Conservation (phyloP, 495 filamentous ascomycete genomes). For the Penicillium canariense region DNA sequence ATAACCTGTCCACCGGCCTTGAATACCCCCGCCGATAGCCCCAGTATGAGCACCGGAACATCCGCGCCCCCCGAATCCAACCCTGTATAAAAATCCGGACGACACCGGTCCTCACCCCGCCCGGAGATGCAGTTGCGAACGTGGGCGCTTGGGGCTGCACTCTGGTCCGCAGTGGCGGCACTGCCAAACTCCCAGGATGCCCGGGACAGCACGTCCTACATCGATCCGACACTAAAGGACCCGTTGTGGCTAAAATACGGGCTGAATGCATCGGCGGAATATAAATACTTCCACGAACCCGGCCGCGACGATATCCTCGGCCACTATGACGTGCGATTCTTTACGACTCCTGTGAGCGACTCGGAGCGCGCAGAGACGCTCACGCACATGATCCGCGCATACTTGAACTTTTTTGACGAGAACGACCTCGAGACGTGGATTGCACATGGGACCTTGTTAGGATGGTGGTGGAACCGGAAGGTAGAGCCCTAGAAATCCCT, state of each 20-base stretch:
- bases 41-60: constrained; percentile 13
- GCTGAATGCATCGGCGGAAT: constrained; percentile 35
- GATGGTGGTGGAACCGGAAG: constrained; percentile 90
- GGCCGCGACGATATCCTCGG: constrained; percentile 54
- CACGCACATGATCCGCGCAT: constrained; percentile 67
- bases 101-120: not conserved
- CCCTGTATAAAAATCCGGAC: not conserved
- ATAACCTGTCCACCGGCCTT: not conserved
- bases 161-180: constrained; percentile 23
- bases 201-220: not conserved
- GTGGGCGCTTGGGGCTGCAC: constrained; percentile 18
- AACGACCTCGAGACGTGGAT: constrained; percentile 79
- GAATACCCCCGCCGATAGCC: not conserved
- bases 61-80: not conserved
- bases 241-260: constrained; percentile 31
- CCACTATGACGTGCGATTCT: constrained; percentile 75
- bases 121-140: constrained; percentile 19
- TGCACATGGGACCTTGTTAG: constrained; percentile 80
- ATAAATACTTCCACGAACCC: constrained; percentile 56
- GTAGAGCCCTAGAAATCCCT: constrained; percentile 26
- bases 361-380: constrained; percentile 62
- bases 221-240: constrained; percentile 18
- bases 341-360: constrained; percentile 57
- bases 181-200: constrained; percentile 5
- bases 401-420: constrained; percentile 62